phyloP scores from a whole-genome alignment of 768 basidiomycete genomes.

The Lentinula sp. region DNA sequence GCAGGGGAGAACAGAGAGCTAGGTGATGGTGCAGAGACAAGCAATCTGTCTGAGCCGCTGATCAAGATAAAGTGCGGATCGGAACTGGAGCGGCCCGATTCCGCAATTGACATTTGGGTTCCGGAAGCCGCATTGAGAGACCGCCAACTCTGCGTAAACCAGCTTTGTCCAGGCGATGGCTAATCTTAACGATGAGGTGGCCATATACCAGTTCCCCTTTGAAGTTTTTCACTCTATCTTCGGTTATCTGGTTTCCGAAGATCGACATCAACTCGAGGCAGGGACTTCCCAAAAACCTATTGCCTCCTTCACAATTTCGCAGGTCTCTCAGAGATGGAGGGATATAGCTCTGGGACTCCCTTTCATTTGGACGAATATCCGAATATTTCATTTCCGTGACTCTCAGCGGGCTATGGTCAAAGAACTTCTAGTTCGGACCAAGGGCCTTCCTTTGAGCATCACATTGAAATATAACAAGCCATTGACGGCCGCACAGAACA shows the following conservation, averaged over 20 bases:
- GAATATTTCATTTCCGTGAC: slow-evolving; percentile 2
- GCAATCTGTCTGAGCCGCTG: neutral
- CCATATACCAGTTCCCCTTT: neutral
- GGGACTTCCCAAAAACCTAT: neutral
- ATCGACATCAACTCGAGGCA: neutral
- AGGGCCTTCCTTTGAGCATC: neutral
- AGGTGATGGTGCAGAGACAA: neutral
- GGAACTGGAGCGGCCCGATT: neutral
- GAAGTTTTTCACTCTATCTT: neutral
- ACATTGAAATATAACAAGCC: neutral
- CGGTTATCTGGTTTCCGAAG: neutral
- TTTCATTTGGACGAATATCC: neutral
- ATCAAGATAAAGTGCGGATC: neutral
- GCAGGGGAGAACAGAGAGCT: neutral
- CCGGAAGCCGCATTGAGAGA: neutral
- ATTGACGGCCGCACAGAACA: neutral
- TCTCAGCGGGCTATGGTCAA: neutral
- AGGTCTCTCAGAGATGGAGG: slow-evolving; percentile 6
- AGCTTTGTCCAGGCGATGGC: neutral
- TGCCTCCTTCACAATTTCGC: neutral
- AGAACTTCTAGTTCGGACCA: neutral
- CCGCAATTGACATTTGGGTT: neutral
- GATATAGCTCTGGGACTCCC: neutral
- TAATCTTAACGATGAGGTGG: neutral
- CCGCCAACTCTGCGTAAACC: neutral